Percentiles rank a stretch among this genome's conserved stretches.
Evolutionary conservation across 371 early-diverging fungal genomes (phyloP).

Genomic region (Syncephalastrum sp.): DNA sequence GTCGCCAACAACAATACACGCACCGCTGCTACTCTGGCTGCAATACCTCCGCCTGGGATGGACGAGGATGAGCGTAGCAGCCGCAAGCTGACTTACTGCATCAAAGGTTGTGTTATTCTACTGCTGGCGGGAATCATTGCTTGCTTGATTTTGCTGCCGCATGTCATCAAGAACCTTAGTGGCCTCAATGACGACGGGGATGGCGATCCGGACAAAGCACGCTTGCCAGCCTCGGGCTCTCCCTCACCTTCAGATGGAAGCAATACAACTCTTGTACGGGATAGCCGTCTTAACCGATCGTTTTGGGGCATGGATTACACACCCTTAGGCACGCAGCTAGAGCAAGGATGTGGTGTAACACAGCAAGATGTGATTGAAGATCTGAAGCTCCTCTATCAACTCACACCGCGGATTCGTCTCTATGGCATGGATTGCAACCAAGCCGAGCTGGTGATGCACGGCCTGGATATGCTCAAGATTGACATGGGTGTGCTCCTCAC

Average conservation of each 20-base stretch:
- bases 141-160: conserved; percentile 9
- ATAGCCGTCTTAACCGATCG: conserved; percentile 22
- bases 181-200: not conserved
- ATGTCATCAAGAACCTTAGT: conserved; percentile 2
- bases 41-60: too few species aligned
- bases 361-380: conserved; percentile 37
- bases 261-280: conserved; percentile 5
- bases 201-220: conserved; percentile 2
- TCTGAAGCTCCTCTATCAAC: conserved; percentile 33
- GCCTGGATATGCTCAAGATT: conserved; percentile 30
- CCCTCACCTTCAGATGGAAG: conserved; percentile 1
- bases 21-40: too few species aligned
- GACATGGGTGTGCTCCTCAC: conserved; percentile 43
- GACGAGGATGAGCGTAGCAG: too few species aligned
- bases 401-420: conserved; percentile 47
- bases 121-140: conserved; percentile 3
- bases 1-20: too few species aligned
- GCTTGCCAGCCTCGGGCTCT: not conserved
- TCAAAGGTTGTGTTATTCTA: conserved; percentile 11
- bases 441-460: conserved; percentile 29
- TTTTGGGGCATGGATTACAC: conserved; percentile 54
- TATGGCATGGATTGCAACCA: conserved; percentile 53
- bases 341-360: conserved; percentile 32
- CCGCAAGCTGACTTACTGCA: not conserved
- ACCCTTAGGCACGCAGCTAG: conserved; percentile 38